A percentile compares a stretch with the other conserved stretches of the same genome.
Conservation (phyloP, 2,329 filamentous ascomycete species). For the Aspergillus pseudoviridinutans region DNA sequence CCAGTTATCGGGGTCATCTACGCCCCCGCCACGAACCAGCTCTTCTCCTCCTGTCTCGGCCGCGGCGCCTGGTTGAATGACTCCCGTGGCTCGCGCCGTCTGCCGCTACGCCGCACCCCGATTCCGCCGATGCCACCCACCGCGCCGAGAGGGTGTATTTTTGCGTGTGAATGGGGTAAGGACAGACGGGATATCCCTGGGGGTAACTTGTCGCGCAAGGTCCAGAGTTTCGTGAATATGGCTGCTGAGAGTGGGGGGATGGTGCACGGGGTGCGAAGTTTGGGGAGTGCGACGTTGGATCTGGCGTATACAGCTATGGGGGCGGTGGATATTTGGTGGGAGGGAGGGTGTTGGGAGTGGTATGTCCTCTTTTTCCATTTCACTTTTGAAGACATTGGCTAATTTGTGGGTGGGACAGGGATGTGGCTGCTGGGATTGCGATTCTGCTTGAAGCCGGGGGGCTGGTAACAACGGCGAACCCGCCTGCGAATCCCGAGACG, state of each 20-base stretch:
- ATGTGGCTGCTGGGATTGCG: constrained; percentile 71
- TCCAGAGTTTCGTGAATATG: constrained; percentile 73
- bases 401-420: constrained; percentile 37
- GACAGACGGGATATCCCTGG: constrained; percentile 63
- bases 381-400: neutral
- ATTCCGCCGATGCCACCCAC: constrained; percentile 59
- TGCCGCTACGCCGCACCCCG: constrained; percentile 62
- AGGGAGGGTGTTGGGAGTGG: constrained; percentile 79
- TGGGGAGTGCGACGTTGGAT: constrained; percentile 71
- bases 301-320: constrained; percentile 73
- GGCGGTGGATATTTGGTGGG: constrained; percentile 77
- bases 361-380: constrained; percentile 30
- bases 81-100: constrained; percentile 41
- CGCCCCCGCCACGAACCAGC: constrained; percentile 65
- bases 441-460: constrained; percentile 71
- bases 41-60: constrained; percentile 65
- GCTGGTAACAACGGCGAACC: constrained; percentile 69
- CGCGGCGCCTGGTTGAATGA: constrained; percentile 68
- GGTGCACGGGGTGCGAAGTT: constrained; percentile 70
- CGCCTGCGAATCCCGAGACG: constrained; percentile 55
- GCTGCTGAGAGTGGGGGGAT: constrained; percentile 67
- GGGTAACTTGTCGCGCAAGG: constrained; percentile 67
- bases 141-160: constrained; percentile 66
- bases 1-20: constrained; percentile 69
- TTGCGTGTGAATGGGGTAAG: constrained; percentile 77